These are phyloP conservation scores for Prunus kanzakura DNA, from an alignment of 306 rosid genomes.

Conservation along the genomic window DNA sequence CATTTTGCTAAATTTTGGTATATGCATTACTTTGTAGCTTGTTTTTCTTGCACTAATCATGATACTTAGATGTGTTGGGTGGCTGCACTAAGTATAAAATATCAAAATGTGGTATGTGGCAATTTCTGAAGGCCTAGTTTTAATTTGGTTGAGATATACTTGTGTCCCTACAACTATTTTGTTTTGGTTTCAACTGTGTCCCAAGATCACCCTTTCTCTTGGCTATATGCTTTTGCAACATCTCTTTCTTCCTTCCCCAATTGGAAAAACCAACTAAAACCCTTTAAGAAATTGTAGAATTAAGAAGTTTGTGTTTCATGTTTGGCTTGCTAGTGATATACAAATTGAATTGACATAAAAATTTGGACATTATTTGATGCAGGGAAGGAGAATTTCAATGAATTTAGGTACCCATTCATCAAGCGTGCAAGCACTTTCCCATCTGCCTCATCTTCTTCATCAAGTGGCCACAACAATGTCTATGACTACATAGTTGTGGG, in stretches of 20 bases:
- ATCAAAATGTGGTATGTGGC: neutral
- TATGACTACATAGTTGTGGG: constrained; percentile 87
- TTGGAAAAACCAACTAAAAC: neutral
- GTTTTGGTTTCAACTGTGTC: neutral
- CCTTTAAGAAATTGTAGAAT: neutral
- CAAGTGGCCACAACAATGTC: constrained; percentile 28
- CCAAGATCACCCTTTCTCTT: neutral
- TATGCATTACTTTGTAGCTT: neutral
- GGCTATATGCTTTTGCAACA: neutral
- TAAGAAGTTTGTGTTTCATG: neutral
- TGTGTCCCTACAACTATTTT: neutral
- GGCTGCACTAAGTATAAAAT: neutral
- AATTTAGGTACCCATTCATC: constrained; percentile 59
- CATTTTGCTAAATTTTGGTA: neutral
- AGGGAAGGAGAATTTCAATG: constrained; percentile 17
- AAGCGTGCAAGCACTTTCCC: constrained; percentile 71
- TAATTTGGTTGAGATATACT: neutral
- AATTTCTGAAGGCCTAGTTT: neutral
- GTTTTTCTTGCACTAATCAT: neutral
- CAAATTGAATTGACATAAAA: neutral
- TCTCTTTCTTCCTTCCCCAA: neutral
- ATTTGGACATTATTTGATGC: neutral
- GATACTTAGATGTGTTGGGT: neutral
- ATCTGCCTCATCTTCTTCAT: constrained; percentile 47
- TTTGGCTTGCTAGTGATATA: no score